phyloP scores from a whole-genome alignment of 1,139 yeast genomes.

The Suhomyces guaymorum region DNA sequence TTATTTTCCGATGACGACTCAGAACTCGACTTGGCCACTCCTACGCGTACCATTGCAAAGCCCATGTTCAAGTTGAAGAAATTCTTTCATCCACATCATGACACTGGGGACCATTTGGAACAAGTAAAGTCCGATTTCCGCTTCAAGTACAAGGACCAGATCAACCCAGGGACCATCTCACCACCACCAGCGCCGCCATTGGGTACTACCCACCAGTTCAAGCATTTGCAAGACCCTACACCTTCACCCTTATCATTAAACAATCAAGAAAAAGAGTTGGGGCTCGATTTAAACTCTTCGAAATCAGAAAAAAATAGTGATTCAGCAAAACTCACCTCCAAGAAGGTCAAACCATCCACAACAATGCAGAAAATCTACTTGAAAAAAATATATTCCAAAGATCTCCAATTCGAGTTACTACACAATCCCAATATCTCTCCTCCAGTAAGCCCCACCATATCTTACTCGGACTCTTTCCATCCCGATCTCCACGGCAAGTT shows the following conservation, averaged over 20 bases:
- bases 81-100: slow-evolving; percentile 10
- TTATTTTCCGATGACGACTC: slow-evolving; percentile 41
- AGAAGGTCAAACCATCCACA: slow-evolving; percentile 9
- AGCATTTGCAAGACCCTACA: slow-evolving; percentile 17
- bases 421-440: slow-evolving; percentile 17
- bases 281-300: slow-evolving; percentile 1
- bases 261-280: slow-evolving; percentile 5
- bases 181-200: slow-evolving; percentile 7
- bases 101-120: slow-evolving; percentile 4
- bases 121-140: slow-evolving; percentile 30
- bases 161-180: slow-evolving; percentile 1
- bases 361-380: slow-evolving; percentile 22
- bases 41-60: slow-evolving; percentile 20
- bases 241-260: slow-evolving; percentile 27
- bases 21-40: slow-evolving; percentile 25
- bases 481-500: slow-evolving; percentile 5
- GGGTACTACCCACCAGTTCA: slow-evolving; percentile 3
- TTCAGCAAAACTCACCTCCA: no score
- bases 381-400: slow-evolving; percentile 40
- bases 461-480: slow-evolving; percentile 9
- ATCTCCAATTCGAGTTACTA: slow-evolving; percentile 38
- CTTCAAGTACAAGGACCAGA: slow-evolving; percentile 29
- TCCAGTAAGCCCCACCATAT: slow-evolving; percentile 10
- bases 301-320: no score
- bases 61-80: slow-evolving; percentile 20